These are phyloP conservation scores for Penicillium daleae DNA, from an alignment of 495 filamentous ascomycete genomes.

Conservation along the genomic window DNA sequence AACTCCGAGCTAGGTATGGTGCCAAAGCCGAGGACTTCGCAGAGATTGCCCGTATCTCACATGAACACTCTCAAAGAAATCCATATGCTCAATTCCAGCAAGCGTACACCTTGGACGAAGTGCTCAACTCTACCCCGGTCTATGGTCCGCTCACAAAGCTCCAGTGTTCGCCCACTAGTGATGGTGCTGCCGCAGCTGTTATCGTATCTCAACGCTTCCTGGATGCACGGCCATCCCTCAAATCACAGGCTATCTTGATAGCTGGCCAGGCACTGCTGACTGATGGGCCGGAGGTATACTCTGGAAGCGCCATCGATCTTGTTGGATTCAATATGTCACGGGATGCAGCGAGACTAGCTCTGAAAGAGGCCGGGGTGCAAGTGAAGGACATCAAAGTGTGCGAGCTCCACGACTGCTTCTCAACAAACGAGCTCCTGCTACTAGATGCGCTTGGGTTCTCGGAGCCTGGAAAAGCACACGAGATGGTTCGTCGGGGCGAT, in stretches of 20 bases:
- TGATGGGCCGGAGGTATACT: slow-evolving; percentile 75
- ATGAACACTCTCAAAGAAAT: slow-evolving; percentile 74
- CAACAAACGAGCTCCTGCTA: slow-evolving; percentile 84
- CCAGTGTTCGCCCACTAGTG: slow-evolving; percentile 85
- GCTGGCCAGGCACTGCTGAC: slow-evolving; percentile 86
- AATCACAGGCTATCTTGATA: slow-evolving; percentile 77
- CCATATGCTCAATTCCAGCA: slow-evolving; percentile 94
- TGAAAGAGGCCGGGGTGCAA: slow-evolving; percentile 70
- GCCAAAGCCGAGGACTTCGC: slow-evolving; percentile 76
- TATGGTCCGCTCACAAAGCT: slow-evolving; percentile 76
- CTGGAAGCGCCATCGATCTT: slow-evolving; percentile 76
- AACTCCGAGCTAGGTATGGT: slow-evolving; percentile 54
- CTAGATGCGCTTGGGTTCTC: slow-evolving; percentile 82
- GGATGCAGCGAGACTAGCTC: slow-evolving; percentile 66
- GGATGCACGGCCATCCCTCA: slow-evolving; percentile 76
- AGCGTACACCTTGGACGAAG: slow-evolving; percentile 83
- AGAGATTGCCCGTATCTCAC: slow-evolving; percentile 83
- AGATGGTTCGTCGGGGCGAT: slow-evolving; percentile 83
- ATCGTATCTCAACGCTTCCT: slow-evolving; percentile 87
- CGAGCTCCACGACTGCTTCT: slow-evolving; percentile 96
- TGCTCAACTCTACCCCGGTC: slow-evolving; percentile 74
- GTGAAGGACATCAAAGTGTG: slow-evolving; percentile 75
- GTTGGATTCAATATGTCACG: slow-evolving; percentile 84
- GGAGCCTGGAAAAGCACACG: slow-evolving; percentile 80
- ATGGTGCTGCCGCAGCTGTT: slow-evolving; percentile 86